Conservation (phyloP, 345 rosid genomes). For the Acer negundo region DNA sequence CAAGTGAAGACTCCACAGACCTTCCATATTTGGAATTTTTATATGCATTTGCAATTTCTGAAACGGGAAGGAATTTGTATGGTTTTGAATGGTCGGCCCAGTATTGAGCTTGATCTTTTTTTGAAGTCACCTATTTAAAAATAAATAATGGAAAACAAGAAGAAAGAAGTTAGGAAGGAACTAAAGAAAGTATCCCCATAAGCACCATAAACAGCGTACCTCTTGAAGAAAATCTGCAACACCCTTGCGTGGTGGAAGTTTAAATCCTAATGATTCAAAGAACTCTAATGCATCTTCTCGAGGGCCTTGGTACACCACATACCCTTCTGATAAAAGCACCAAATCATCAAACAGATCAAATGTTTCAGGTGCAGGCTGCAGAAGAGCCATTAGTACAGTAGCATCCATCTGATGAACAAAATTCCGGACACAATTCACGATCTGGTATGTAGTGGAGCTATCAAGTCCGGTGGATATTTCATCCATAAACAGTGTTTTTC, state of each 20-base stretch:
- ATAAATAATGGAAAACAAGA: background rate
- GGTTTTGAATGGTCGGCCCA: slow-evolving; percentile 87
- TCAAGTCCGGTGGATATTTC: slow-evolving; percentile 98
- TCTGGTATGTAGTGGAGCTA: slow-evolving; percentile 91
- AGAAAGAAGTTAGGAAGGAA: slow-evolving; percentile 12
- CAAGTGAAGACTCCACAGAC: slow-evolving; percentile 48
- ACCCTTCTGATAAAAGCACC: slow-evolving; percentile 78
- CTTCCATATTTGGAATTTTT: slow-evolving; percentile 59
- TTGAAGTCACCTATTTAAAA: slow-evolving; percentile 75
- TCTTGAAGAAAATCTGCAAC: slow-evolving; percentile 98
- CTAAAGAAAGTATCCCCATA: slow-evolving; percentile 8
- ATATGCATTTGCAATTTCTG: slow-evolving; percentile 76
- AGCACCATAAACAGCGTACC: slow-evolving; percentile 43
- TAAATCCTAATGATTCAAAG: slow-evolving; percentile 88
- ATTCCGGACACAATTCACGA: slow-evolving; percentile 76
- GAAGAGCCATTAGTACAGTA: slow-evolving; percentile 91
- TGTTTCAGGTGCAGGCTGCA: slow-evolving; percentile 98
- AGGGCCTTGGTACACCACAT: slow-evolving; percentile 87
- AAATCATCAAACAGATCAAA: slow-evolving; percentile 91
- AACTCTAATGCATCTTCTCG: slow-evolving; percentile 67
- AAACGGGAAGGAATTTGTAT: slow-evolving; percentile 56
- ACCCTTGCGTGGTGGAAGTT: slow-evolving; percentile 78
- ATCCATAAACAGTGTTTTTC: slow-evolving; percentile 95
- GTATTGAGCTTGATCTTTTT: slow-evolving; percentile 93
- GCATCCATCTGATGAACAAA: slow-evolving; percentile 91